These are phyloP conservation scores for Lactifluus echinatus DNA, from an alignment of 768 basidiomycete genomes.

Conservation along the genomic window DNA sequence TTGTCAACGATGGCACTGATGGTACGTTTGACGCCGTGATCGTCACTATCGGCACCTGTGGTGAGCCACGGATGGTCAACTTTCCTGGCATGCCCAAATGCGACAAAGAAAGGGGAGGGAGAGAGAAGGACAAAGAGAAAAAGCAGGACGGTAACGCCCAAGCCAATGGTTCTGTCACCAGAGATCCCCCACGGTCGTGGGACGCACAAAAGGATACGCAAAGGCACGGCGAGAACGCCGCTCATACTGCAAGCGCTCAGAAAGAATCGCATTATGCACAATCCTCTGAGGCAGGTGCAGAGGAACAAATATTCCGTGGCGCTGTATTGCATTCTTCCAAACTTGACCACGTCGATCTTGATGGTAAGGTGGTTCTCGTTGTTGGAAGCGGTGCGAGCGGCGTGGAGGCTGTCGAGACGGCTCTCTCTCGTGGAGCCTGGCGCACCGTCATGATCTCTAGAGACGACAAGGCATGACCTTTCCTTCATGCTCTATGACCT, in stretches of 20 bases:
- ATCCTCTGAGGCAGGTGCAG: constrained; percentile 18
- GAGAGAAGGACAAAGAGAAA: not conserved
- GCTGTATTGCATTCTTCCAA: constrained; percentile 41
- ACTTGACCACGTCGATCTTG: constrained; percentile 33
- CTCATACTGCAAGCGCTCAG: not conserved
- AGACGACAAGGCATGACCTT: constrained; percentile 27
- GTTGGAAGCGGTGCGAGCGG: constrained; percentile 48
- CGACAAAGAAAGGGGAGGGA: constrained; percentile 16
- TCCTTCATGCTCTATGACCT: constrained; percentile 38
- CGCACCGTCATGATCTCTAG: constrained; percentile 34
- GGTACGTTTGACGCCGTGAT: constrained; percentile 44
- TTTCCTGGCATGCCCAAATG: constrained; percentile 37
- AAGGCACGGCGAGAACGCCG: not conserved
- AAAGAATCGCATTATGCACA: constrained; percentile 8
- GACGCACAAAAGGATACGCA: no score
- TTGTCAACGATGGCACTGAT: constrained; percentile 40
- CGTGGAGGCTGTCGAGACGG: constrained; percentile 38
- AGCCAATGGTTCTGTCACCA: not conserved
- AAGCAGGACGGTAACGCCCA: not conserved
- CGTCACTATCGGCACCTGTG: constrained; percentile 42
- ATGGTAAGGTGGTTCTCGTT: constrained; percentile 37
- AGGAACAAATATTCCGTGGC: constrained; percentile 29
- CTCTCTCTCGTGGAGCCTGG: constrained; percentile 29
- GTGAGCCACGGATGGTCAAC: constrained; percentile 36
- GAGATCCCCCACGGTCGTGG: no score